Percentiles rank a stretch among this genome's conserved stretches.
These are phyloP conservation scores for Colletotrichum sp. DNA, from an alignment of 2,329 filamentous ascomycete species.

Conservation along the genomic window DNA sequence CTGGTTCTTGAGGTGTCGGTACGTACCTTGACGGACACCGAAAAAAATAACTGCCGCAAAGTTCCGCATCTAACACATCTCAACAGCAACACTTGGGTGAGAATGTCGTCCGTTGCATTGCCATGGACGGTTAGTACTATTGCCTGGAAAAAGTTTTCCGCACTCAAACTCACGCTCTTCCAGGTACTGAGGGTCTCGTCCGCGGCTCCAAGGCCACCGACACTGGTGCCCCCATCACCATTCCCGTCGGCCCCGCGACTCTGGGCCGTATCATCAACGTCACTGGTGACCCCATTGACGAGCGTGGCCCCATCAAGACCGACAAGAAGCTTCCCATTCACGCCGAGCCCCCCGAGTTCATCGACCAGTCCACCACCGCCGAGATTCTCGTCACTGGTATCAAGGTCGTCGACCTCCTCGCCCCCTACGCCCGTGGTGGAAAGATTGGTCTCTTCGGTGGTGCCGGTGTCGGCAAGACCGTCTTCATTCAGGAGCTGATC, in stretches of 20 bases:
- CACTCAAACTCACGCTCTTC: constrained; percentile 22
- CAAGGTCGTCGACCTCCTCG: constrained; percentile 99
- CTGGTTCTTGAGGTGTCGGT: constrained; percentile 96
- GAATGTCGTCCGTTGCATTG: constrained; percentile 99
- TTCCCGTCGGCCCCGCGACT: constrained; percentile 91
- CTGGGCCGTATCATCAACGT: constrained; percentile 99
- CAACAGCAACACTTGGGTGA: constrained; percentile 97
- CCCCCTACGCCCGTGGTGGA: constrained; percentile 99
- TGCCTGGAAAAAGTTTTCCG: constrained; percentile 23
- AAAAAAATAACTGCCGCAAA: neutral
- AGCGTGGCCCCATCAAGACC: constrained; percentile 97
- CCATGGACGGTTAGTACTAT: constrained; percentile 89
- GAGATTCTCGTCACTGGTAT: constrained; percentile 99
- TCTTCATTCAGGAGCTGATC: constrained; percentile 99
- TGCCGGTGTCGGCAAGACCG: constrained; percentile 99
- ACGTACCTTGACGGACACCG: constrained; percentile 42
- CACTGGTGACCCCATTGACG: constrained; percentile 99
- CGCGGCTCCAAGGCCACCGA: constrained; percentile 86
- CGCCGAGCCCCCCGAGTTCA: constrained; percentile 90
- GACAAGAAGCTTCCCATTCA: constrained; percentile 90
- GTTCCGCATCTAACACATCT: constrained; percentile 39
- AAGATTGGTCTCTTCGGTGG: constrained; percentile 99
- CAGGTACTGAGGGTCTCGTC: constrained; percentile 99
- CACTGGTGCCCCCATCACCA: constrained; percentile 93
- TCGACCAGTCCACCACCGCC: constrained; percentile 93